A percentile compares a stretch with the other conserved stretches of the same genome.
Evolutionary conservation across 192 early-diverging fungal genomes (phyloP).

Genomic region (Neocallimastix lanati): DNA sequence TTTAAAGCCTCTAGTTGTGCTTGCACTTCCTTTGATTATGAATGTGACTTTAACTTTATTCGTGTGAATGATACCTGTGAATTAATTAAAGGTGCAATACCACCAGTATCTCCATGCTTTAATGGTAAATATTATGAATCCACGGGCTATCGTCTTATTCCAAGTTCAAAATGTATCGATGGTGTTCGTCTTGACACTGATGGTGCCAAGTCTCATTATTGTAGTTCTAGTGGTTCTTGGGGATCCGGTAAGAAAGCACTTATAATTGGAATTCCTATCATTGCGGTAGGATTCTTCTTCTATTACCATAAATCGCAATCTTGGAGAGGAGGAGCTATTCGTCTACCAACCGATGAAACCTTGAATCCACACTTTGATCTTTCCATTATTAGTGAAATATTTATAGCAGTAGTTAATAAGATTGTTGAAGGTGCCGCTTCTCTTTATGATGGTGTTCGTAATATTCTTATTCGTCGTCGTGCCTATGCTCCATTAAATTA

Average conservation of each 20-base stretch:
- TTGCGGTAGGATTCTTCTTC: not conserved
- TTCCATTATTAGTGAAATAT: not conserved
- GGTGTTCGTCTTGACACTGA: not conserved
- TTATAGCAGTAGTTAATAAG: not conserved
- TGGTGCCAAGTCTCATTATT: not conserved
- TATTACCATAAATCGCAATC: not conserved
- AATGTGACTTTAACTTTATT: constrained; percentile 79
- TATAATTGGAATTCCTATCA: not conserved
- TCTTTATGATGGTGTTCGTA: not conserved
- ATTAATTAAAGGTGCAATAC: not conserved
- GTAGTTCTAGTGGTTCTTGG: not conserved
- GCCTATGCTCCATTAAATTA: not conserved
- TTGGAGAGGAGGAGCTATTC: not conserved
- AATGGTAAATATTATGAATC: not conserved
- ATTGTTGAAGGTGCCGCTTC: not conserved
- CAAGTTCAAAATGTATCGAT: not conserved
- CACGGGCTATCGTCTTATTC: not conserved
- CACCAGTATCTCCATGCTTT: not conserved
- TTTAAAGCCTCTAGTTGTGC: constrained; percentile 41
- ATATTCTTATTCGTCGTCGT: not conserved
- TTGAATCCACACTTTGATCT: not conserved
- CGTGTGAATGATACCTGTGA: constrained; percentile 7
- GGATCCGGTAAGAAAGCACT: not conserved
- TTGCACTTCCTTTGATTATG: constrained; percentile 72
- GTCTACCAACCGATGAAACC: not conserved